A percentile compares a stretch with the other conserved stretches of the same genome.
These are phyloP conservation scores for Aspergillus sp. DNA, from an alignment of 2,329 filamentous ascomycete species.

Conservation along the genomic window DNA sequence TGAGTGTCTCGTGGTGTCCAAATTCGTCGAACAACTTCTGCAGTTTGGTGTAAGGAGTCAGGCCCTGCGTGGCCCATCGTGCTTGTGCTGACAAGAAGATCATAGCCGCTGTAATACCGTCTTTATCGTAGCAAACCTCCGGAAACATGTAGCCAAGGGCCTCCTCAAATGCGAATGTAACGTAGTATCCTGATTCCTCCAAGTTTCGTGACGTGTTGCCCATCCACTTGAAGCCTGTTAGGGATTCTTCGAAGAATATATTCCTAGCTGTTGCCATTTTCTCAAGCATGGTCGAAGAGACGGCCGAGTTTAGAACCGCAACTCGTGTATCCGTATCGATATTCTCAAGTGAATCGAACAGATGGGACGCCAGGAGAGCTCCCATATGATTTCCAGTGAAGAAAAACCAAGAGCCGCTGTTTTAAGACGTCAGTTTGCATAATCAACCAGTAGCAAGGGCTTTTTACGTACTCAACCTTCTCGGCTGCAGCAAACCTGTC, in stretches of 20 bases:
- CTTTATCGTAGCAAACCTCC: constrained; percentile 63
- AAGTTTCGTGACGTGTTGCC: constrained; percentile 60
- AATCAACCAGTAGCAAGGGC: neutral
- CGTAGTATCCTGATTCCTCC: constrained; percentile 49
- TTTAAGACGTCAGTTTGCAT: neutral
- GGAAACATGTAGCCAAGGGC: constrained; percentile 68
- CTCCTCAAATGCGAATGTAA: constrained; percentile 63
- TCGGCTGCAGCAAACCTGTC: constrained; percentile 64
- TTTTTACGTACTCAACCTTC: constrained; percentile 46
- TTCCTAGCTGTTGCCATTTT: constrained; percentile 56
- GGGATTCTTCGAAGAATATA: constrained; percentile 59
- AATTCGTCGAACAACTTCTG: constrained; percentile 57
- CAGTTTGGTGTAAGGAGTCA: constrained; percentile 59
- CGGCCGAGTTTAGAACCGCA: constrained; percentile 62
- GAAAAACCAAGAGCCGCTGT: constrained; percentile 55
- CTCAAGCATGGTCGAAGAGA: constrained; percentile 63
- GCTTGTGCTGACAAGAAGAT: constrained; percentile 59
- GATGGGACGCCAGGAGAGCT: constrained; percentile 58
- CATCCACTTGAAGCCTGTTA: constrained; percentile 70
- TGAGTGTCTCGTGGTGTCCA: constrained; percentile 63
- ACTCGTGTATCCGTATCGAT: constrained; percentile 40
- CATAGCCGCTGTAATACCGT: constrained; percentile 61
- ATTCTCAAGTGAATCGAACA: constrained; percentile 49
- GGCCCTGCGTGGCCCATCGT: constrained; percentile 50
- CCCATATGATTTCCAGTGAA: constrained; percentile 68